Evolutionary conservation across 345 rosid genomes (phyloP).

Genomic region (Hirschfeldia incana): DNA sequence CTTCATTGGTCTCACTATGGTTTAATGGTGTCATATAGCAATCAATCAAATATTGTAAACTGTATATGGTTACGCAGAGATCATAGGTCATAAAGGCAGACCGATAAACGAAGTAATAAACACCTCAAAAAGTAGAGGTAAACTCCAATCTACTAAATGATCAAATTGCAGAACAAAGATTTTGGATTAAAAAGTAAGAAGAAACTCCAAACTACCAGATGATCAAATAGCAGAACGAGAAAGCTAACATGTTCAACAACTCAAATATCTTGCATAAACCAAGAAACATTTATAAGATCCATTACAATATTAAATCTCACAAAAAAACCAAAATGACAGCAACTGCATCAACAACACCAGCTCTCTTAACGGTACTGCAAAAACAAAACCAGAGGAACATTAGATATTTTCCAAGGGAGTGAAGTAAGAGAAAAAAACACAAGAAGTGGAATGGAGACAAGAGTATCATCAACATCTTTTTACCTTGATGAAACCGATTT

Average conservation of each 20-base stretch:
- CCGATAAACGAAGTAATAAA: neutral
- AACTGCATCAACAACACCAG: neutral
- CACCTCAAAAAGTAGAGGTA: neutral
- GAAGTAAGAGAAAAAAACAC: neutral
- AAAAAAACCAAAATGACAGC: neutral
- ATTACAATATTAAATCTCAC: constrained; percentile 4
- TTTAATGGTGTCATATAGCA: neutral
- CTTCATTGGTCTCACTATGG: neutral
- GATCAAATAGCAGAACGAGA: neutral
- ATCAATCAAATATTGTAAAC: neutral
- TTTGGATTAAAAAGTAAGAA: neutral
- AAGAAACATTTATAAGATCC: constrained; percentile 1
- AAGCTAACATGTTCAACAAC: neutral
- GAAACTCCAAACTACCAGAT: neutral
- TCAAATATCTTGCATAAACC: neutral
- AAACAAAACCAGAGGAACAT: neutral
- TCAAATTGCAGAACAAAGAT: neutral
- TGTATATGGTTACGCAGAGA: neutral
- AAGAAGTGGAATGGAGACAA: neutral
- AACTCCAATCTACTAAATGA: neutral
- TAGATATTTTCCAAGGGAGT: neutral
- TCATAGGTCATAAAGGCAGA: neutral
- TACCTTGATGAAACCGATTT: constrained; percentile 63
- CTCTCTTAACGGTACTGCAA: constrained; percentile 33
- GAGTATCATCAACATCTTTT: neutral